Base-by-base conservation (phyloP, 2,329 filamentous ascomycete species). In the Scorias spongiosa region DNA sequence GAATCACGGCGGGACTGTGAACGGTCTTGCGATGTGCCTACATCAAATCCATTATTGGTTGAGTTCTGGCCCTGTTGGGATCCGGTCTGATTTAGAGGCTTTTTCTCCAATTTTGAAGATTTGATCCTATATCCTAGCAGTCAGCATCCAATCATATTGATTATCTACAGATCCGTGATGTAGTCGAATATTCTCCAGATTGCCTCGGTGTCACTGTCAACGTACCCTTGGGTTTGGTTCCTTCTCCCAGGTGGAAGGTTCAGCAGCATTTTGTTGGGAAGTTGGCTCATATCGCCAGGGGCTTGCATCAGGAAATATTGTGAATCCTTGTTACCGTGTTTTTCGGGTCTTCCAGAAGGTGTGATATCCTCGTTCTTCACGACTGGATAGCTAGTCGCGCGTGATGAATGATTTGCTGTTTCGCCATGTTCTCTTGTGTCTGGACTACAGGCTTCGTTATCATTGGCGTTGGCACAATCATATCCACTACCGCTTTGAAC, bases 391-490 rank as follows among this genome's bases (percentile, higher is more conserved):
- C 32, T 36, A 12, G 11, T 9, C 15, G 32, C 32, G 9, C 32
- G 32, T 36, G 32, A 36, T 26, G 59, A 57, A 41, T 57, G 40
- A 45, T 66, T 60, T 26, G 20, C 7, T 26, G 20, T 4, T 26
- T 26, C 20, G 7, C 20, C 4, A 26, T 7, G 20, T 26, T 26
- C 20, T 28, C 64, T 60, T 12, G 62, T 60, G 49, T 63, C 58
- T 3, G 60, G 51, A 12, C 58, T 61, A 26, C 20, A 26, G 20
- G 20, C 20, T 11, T 57, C 53, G 34, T 57, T 48, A 29, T 66
- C 59, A 18, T 67, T 65, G 39, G 76, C 71, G 18, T 84, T 80
- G 46, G 85, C 75, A 5, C 79, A 68, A 20, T 81, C 78, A n/a
- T 81, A 74, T 12, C 81, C 60, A 6, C 78, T 75, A n/a, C 81